Percentiles rank a stretch among this genome's conserved stretches.
Evolutionary conservation across 495 filamentous ascomycete species (phyloP).

Genomic region (Trichocladium uniseriatum): DNA sequence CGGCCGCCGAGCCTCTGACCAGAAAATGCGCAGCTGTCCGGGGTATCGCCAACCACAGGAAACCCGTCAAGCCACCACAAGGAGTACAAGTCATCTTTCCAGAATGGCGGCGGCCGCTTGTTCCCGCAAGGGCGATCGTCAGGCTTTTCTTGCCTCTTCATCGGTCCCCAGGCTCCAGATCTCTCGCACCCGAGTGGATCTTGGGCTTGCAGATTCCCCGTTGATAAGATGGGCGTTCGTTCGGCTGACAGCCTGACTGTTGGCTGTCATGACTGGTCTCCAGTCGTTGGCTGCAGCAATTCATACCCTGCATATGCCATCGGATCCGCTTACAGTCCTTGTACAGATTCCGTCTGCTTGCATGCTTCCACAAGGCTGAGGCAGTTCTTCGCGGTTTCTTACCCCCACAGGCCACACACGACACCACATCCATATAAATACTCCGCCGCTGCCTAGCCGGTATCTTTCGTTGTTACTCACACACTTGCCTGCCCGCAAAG

Average conservation of each 20-base stretch:
- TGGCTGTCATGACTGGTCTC: no score
- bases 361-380: conserved; percentile 7
- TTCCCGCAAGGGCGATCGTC: neutral
- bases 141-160: neutral
- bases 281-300: neutral
- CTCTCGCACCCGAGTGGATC: neutral
- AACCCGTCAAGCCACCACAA: neutral
- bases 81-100: neutral
- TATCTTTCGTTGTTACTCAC: neutral
- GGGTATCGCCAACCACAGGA: neutral
- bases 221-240: no score
- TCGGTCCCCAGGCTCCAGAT: neutral
- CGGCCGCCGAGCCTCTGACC: conserved; percentile 11
- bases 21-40: conserved; percentile 6
- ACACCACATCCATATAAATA: neutral
- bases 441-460: conserved; percentile 6
- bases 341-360: neutral
- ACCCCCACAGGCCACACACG: neutral
- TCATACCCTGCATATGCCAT: no score
- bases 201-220: neutral
- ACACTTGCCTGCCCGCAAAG: neutral
- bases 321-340: no score
- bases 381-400: neutral
- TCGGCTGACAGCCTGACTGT: no score
- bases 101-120: conserved; percentile 8